These are phyloP conservation scores for Platanus orientalis DNA, from an alignment of 164 flowering plant species.

Conservation along the genomic window DNA sequence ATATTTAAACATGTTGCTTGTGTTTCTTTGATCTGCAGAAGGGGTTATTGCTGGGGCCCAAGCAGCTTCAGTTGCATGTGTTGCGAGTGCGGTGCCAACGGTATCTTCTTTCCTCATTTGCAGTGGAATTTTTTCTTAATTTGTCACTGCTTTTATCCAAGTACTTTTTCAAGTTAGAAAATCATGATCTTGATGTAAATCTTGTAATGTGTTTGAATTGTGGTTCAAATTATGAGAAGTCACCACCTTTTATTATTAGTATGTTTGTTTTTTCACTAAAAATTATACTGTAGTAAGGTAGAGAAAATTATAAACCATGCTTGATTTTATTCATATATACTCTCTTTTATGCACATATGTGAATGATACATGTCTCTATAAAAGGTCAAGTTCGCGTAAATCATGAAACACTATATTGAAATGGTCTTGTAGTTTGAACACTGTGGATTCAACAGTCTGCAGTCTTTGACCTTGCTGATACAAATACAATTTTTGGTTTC, in stretches of 20 bases:
- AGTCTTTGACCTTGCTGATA: neutral
- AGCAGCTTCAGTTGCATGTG: slow-evolving; percentile 67
- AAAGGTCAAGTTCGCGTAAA: too few relatives aligned
- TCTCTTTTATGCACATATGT: too few relatives aligned
- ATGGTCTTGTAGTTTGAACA: too few relatives aligned
- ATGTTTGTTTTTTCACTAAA: neutral
- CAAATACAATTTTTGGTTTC: neutral
- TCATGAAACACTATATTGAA: too few relatives aligned
- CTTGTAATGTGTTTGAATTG: neutral
- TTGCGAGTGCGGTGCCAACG: slow-evolving; percentile 70
- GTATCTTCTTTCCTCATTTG: slow-evolving; percentile 24
- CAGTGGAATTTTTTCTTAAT: neutral
- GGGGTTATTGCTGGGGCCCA: slow-evolving; percentile 73
- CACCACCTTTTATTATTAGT: neutral
- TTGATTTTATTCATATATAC: too few relatives aligned
- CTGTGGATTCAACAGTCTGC: too few relatives aligned
- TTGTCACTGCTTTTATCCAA: neutral
- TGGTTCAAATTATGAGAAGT: neutral
- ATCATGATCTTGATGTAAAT: neutral
- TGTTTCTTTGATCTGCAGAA: slow-evolving; percentile 42
- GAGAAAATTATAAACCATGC: too few relatives aligned
- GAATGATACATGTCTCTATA: too few relatives aligned
- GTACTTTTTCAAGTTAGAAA: neutral
- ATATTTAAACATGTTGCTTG: neutral
- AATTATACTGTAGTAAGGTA: too few relatives aligned